Conservation (phyloP, 2,329 filamentous ascomycete species). For the Elsinoe ampelina region DNA sequence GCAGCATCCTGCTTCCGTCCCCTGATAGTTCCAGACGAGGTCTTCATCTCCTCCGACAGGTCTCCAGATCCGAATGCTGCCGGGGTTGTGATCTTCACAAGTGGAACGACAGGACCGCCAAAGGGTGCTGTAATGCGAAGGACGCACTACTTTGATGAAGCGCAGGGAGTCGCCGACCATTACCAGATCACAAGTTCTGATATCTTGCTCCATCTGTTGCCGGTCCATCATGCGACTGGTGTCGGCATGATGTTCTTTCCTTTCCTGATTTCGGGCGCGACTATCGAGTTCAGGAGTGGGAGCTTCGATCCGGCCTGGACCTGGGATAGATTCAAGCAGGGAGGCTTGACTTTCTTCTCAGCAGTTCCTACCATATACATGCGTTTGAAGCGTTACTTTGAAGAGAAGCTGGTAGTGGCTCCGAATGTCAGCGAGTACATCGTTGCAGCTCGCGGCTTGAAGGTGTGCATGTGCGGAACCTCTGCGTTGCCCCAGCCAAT, state of each 20-base stretch:
- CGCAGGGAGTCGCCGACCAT: constrained; percentile 33
- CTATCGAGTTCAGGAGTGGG: constrained; percentile 40
- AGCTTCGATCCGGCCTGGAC: constrained; percentile 35
- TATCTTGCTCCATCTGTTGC: constrained; percentile 41
- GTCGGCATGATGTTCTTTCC: constrained; percentile 43
- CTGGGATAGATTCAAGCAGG: constrained; percentile 38
- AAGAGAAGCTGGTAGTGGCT: constrained; percentile 27
- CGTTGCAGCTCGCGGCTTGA: constrained; percentile 33
- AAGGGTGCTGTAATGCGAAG: constrained; percentile 39
- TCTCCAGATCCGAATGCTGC: constrained; percentile 33
- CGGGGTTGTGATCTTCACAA: constrained; percentile 39
- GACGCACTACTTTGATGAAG: constrained; percentile 31
- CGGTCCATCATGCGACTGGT: constrained; percentile 43
- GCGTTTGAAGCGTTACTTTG: constrained; percentile 38
- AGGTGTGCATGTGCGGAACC: constrained; percentile 38
- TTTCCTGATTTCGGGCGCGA: constrained; percentile 37
- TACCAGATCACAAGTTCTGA: constrained; percentile 31
- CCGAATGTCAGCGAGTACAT: constrained; percentile 32
- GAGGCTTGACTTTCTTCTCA: constrained; percentile 40
- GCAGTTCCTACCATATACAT: constrained; percentile 45
- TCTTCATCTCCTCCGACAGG: constrained; percentile 34
- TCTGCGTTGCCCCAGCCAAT: constrained; percentile 42
- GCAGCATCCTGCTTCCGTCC: constrained; percentile 27
- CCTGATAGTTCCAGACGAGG: constrained; percentile 24
- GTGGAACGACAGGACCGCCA: constrained; percentile 38